phyloP scores from a whole-genome alignment of 129 eudicot species.

The Arctium lappa region DNA sequence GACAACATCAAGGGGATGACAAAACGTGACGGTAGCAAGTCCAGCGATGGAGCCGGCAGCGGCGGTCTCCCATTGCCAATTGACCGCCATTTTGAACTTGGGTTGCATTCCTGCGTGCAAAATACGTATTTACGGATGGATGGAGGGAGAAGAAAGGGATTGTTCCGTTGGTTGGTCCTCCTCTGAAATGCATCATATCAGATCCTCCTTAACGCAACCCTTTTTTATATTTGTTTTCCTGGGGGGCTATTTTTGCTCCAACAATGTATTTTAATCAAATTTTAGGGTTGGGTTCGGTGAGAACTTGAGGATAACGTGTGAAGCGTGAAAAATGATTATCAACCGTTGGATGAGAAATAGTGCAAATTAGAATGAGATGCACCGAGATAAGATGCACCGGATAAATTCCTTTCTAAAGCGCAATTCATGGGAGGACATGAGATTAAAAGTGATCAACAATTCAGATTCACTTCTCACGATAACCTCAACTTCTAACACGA shows the following conservation, averaged over 20 bases:
- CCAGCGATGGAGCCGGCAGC: constrained; percentile 94
- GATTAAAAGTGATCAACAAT: too few species aligned
- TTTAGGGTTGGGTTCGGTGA: too few species aligned
- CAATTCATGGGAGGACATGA: too few species aligned
- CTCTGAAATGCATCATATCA: neutral
- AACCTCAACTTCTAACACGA: too few species aligned
- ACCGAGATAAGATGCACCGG: too few species aligned
- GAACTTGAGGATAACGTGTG: too few species aligned
- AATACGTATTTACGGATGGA: neutral
- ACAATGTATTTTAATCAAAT: neutral
- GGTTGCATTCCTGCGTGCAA: constrained; percentile 1
- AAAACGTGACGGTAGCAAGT: constrained; percentile 79
- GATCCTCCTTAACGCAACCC: neutral
- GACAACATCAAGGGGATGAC: constrained; percentile 97
- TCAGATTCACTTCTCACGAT: too few species aligned
- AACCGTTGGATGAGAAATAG: too few species aligned
- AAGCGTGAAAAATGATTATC: too few species aligned
- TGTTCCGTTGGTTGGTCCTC: neutral
- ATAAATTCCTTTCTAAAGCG: too few species aligned
- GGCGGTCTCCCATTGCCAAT: constrained; percentile 93
- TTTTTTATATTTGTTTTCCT: neutral
- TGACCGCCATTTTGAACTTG: constrained; percentile 24
- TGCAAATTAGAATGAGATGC: too few species aligned
- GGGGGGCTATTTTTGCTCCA: neutral
- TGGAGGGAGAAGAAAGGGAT: too few species aligned